Conservation (phyloP, 1,284 basidiomycete genomes). For the Exobasidium cylindrosporum region DNA sequence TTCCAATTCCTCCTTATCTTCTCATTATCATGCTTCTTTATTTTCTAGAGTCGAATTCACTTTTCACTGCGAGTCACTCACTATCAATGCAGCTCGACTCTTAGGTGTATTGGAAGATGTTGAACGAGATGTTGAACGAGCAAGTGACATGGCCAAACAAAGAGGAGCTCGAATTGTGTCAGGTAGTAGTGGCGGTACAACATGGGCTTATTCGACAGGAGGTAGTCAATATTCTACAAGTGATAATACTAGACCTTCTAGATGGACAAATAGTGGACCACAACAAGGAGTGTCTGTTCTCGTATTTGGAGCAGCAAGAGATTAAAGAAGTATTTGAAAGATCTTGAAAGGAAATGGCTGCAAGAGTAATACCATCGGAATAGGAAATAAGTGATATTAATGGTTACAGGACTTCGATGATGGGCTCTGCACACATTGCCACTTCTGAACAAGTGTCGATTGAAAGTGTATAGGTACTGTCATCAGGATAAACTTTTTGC, state of each 20-base stretch:
- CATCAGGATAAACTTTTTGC: no score
- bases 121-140: slow-evolving; percentile 24
- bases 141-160: background rate
- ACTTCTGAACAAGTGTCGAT: no score
- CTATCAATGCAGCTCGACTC: slow-evolving; percentile 31
- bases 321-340: background rate
- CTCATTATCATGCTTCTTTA: slow-evolving; percentile 20
- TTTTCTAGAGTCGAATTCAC: slow-evolving; percentile 28
- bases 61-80: slow-evolving; percentile 30
- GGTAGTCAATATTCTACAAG: slow-evolving; percentile 1
- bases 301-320: slow-evolving; percentile 2
- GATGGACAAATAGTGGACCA: background rate
- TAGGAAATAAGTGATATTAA: no score
- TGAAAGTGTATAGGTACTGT: no score
- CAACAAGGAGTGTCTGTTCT: background rate
- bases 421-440: no score
- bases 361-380: no score
- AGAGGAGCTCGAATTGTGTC: background rate
- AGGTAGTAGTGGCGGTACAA: slow-evolving; percentile 5
- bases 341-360: no score
- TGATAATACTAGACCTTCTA: background rate
- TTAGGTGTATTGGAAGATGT: slow-evolving; percentile 27
- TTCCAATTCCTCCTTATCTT: slow-evolving; percentile 23
- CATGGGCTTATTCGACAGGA: slow-evolving; percentile 8
- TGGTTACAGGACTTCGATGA: no score